phyloP scores from a whole-genome alignment of 2,329 filamentous ascomycete species.

The Neofusicoccum sp. region DNA sequence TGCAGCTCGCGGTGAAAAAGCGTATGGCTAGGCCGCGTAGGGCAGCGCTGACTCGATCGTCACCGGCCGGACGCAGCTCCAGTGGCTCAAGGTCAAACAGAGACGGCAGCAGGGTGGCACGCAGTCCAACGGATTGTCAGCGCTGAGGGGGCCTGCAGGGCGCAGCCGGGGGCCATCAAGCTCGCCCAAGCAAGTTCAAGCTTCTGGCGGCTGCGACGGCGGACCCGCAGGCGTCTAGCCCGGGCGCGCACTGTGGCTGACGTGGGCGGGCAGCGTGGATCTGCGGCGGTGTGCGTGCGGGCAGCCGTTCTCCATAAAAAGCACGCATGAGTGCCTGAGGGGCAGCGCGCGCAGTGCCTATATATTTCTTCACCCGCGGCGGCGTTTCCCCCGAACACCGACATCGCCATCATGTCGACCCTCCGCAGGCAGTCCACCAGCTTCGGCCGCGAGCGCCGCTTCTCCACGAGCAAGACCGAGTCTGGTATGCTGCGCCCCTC shows the following conservation, averaged over 20 bases:
- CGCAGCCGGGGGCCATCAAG: neutral
- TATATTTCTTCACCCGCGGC: conserved; percentile 1
- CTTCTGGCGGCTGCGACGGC: conserved; percentile 1
- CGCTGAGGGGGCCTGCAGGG: neutral
- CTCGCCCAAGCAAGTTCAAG: conserved; percentile 14
- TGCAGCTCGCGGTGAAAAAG: neutral
- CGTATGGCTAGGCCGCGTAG: neutral
- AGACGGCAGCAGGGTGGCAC: neutral
- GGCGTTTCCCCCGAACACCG: neutral
- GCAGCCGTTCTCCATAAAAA: conserved; percentile 4
- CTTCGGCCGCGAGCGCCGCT: conserved; percentile 17
- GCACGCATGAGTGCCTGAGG: conserved; percentile 10
- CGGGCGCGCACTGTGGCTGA: conserved; percentile 12
- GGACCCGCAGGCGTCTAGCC: neutral
- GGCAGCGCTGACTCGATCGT: neutral
- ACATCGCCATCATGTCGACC: conserved; percentile 9
- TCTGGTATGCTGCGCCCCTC: neutral
- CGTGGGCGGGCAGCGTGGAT: conserved; percentile 10
- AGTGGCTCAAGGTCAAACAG: neutral
- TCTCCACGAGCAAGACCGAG: conserved; percentile 16
- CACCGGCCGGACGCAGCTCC: neutral
- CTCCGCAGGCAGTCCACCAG: conserved; percentile 14
- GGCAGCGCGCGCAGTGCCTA: neutral
- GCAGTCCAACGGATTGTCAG: neutral
- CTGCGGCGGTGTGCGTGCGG: conserved; percentile 7